Evolutionary conservation across 2,329 filamentous ascomycete species (phyloP).

Genomic region (Colletotrichum somersetense): DNA sequence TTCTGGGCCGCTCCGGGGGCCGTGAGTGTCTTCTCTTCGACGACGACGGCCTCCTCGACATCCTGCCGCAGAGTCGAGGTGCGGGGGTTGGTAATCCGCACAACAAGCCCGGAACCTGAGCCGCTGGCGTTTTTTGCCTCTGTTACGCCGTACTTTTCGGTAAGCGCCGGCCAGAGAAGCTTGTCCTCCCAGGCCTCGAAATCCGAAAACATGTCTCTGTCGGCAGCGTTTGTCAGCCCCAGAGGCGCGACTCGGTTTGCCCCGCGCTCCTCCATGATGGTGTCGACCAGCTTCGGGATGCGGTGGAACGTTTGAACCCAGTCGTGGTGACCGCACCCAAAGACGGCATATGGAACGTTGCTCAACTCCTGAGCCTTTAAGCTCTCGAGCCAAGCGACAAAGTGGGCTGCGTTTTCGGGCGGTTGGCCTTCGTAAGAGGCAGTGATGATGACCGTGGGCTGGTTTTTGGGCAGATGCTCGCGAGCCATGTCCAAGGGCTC

Average conservation of each 20-base stretch:
- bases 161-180: slow-evolving; percentile 63
- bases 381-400: slow-evolving; percentile 72
- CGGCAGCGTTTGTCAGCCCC: slow-evolving; percentile 71
- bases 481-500: slow-evolving; percentile 70
- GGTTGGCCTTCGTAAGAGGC: slow-evolving; percentile 79
- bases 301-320: slow-evolving; percentile 75
- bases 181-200: slow-evolving; percentile 77
- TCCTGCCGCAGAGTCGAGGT: slow-evolving; percentile 71
- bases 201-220: slow-evolving; percentile 75
- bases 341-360: slow-evolving; percentile 73
- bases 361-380: slow-evolving; percentile 61
- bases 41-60: slow-evolving; percentile 69
- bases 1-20: slow-evolving; percentile 65
- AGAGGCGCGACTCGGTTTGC: slow-evolving; percentile 55
- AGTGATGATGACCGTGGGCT: slow-evolving; percentile 73
- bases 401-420: slow-evolving; percentile 75
- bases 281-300: slow-evolving; percentile 73
- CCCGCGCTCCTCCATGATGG: slow-evolving; percentile 57
- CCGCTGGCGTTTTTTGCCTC: slow-evolving; percentile 46
- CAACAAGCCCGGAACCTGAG: slow-evolving; percentile 51
- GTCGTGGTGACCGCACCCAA: slow-evolving; percentile 72
- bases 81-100: slow-evolving; percentile 66
- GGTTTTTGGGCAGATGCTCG: slow-evolving; percentile 66
- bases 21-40: slow-evolving; percentile 65
- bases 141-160: slow-evolving; percentile 62